phyloP scores from a whole-genome alignment of 2,329 filamentous ascomycete genomes.

The Colletotrichum aenigma region DNA sequence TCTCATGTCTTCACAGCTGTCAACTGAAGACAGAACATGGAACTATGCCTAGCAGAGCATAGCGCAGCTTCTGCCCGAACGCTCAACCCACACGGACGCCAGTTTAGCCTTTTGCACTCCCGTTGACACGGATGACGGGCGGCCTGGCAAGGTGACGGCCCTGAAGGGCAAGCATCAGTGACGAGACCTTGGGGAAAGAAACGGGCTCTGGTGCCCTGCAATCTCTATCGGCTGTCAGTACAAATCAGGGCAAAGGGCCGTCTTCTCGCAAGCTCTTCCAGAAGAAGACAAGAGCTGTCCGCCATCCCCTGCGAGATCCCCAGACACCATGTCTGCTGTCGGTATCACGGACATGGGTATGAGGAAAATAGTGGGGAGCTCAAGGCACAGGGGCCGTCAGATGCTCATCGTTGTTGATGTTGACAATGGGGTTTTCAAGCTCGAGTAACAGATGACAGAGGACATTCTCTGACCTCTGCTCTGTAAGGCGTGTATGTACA shows the following conservation, averaged over 20 bases:
- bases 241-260: conserved; percentile 7
- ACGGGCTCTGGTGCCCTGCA: background rate
- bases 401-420: background rate
- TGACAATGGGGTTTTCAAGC: background rate
- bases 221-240: conserved; percentile 1
- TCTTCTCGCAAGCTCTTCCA: conserved; percentile 24
- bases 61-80: background rate
- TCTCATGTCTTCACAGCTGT: conserved; percentile 14
- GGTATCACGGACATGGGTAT: conserved; percentile 1
- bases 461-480: background rate
- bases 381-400: background rate
- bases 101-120: conserved; percentile 15
- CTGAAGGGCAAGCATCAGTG: background rate
- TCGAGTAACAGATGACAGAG: background rate
- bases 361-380: background rate
- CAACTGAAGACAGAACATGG: background rate
- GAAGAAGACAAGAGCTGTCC: conserved; percentile 13
- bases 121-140: conserved; percentile 9
- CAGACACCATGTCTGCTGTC: conserved; percentile 3
- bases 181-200: conserved; percentile 1
- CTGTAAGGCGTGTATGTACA: background rate
- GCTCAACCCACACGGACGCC: conserved; percentile 8
- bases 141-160: background rate
- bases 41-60: conserved; percentile 17
- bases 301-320: conserved; percentile 11